A percentile compares a stretch with the other conserved stretches of the same genome.
These are phyloP conservation scores for Alternaria ventricosa DNA, from an alignment of 2,329 filamentous ascomycete species.

Conservation along the genomic window DNA sequence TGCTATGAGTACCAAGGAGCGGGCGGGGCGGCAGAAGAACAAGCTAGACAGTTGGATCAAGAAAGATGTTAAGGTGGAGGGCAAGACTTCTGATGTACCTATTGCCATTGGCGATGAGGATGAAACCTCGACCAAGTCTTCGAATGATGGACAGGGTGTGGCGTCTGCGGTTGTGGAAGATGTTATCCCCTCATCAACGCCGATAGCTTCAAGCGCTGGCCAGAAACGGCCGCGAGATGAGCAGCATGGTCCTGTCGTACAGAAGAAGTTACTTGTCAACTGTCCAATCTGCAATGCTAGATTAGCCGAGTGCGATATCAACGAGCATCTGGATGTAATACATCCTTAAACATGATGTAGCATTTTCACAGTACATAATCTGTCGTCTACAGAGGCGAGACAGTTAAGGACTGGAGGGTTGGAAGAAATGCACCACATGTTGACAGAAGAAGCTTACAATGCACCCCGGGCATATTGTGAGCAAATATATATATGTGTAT, in stretches of 20 bases:
- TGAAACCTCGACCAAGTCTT: constrained; percentile 7
- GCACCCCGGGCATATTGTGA: background rate
- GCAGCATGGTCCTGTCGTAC: constrained; percentile 16
- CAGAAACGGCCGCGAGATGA: constrained; percentile 29
- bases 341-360: constrained; percentile 19
- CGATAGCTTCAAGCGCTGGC: constrained; percentile 2
- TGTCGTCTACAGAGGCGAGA: background rate
- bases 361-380: background rate
- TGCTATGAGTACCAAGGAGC: constrained; percentile 48
- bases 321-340: constrained; percentile 49
- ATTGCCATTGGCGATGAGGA: constrained; percentile 15
- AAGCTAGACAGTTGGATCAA: constrained; percentile 53
- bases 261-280: constrained; percentile 36
- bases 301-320: constrained; percentile 45
- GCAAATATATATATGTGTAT: background rate
- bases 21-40: constrained; percentile 53
- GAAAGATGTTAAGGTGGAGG: constrained; percentile 12
- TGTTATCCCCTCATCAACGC: background rate
- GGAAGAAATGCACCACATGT: too few relatives aligned
- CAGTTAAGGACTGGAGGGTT: background rate
- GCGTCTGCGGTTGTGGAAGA: constrained; percentile 10
- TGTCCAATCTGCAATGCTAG: constrained; percentile 49
- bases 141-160: constrained; percentile 13
- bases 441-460: background rate
- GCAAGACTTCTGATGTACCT: constrained; percentile 13